Percentiles rank a stretch among this genome's conserved stretches.
Evolutionary conservation across 2,329 filamentous ascomycete genomes (phyloP).

Genomic region (Escovopsis weberi): DNA sequence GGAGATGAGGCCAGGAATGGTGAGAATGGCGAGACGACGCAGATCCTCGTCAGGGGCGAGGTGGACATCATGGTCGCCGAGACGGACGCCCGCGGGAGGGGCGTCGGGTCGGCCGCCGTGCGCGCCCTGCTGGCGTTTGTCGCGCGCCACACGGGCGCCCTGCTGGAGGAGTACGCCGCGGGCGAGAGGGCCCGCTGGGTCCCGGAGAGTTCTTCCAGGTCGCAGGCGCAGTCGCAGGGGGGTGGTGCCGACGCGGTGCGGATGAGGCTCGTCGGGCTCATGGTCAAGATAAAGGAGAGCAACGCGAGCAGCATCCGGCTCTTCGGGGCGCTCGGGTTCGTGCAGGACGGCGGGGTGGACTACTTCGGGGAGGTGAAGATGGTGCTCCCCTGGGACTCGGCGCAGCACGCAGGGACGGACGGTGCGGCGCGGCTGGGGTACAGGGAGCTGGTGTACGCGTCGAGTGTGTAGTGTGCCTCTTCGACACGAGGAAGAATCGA

Average conservation of each 20-base stretch:
- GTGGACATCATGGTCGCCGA: conserved; percentile 78
- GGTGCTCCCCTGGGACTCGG: conserved; percentile 22
- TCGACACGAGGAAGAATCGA: too few relatives aligned
- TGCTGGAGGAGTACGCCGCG: conserved; percentile 34
- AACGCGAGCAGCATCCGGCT: conserved; percentile 38
- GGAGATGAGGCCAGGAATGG: too few relatives aligned
- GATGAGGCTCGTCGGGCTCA: conserved; percentile 21
- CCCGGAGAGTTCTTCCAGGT: too few relatives aligned
- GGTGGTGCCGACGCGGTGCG: not conserved
- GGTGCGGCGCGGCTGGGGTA: conserved; percentile 9
- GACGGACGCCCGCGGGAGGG: conserved; percentile 39
- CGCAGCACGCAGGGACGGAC: conserved; percentile 10
- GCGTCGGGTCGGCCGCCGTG: conserved; percentile 52
- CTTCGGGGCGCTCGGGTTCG: conserved; percentile 38
- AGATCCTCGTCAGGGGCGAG: conserved; percentile 42
- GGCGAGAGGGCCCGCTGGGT: conserved; percentile 4
- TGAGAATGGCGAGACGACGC: conserved; percentile 8
- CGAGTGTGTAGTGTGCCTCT: conserved; percentile 7
- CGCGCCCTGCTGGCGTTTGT: conserved; percentile 58
- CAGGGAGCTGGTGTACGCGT: conserved; percentile 9
- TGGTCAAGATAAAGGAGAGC: conserved; percentile 42
- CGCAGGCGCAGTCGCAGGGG: too few relatives aligned
- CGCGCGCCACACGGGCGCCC: conserved; percentile 29
- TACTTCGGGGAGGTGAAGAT: conserved; percentile 47
- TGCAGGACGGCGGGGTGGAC: conserved; percentile 35